Evolutionary conservation across 176 grass and related monocot genomes (phyloP).

Genomic region (Miscanthus lutarioriparius): DNA sequence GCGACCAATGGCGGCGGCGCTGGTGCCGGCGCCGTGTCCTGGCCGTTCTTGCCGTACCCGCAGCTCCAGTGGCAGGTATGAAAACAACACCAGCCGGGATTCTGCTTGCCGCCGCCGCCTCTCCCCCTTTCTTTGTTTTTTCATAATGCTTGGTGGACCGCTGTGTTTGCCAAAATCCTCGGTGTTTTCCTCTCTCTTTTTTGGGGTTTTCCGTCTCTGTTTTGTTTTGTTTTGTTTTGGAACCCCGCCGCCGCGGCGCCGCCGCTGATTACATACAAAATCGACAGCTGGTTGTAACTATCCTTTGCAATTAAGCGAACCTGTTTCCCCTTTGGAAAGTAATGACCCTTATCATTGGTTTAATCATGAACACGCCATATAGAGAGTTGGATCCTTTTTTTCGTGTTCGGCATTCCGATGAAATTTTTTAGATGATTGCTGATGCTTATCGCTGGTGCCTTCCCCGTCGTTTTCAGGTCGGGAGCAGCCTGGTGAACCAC

Average conservation of each 20-base stretch:
- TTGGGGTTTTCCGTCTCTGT: neutral
- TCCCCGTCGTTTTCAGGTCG: neutral
- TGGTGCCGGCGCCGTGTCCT: neutral
- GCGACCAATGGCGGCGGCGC: neutral
- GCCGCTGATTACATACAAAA: neutral
- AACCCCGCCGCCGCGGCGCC: neutral
- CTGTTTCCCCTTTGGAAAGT: neutral
- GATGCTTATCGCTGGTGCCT: neutral
- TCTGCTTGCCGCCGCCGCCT: neutral
- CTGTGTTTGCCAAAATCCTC: neutral
- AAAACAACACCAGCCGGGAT: neutral
- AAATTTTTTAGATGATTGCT: neutral
- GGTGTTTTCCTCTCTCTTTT: neutral
- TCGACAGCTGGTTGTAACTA: neutral
- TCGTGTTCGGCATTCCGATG: no score
- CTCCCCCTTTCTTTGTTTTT: neutral
- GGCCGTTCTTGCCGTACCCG: constrained; percentile 8
- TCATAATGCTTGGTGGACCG: neutral
- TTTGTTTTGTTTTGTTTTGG: neutral
- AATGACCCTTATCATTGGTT: neutral
- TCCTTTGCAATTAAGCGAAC: neutral
- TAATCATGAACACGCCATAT: neutral
- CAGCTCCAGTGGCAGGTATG: constrained; percentile 39
- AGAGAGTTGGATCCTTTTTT: no score
- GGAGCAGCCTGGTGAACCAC: neutral